A percentile compares a stretch with the other conserved stretches of the same genome.
Evolutionary conservation across 768 basidiomycete species (phyloP).

Genomic region (Punctularia strigosozonata): DNA sequence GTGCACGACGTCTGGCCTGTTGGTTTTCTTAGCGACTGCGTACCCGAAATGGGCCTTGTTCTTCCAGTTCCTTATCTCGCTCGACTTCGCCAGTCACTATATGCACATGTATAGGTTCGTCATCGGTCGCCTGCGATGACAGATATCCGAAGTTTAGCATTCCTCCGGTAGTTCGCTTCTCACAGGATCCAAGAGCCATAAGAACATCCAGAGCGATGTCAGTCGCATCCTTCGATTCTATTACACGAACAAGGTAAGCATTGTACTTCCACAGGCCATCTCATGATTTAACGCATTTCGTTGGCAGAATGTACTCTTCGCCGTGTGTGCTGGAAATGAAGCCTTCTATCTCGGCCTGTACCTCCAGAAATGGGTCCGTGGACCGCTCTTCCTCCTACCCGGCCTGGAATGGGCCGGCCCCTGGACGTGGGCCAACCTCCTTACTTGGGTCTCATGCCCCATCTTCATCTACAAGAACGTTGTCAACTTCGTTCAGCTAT

Average conservation of each 20-base stretch:
- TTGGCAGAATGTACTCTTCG: constrained; percentile 69
- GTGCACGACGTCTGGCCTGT: constrained; percentile 90
- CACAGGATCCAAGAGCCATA: constrained; percentile 90
- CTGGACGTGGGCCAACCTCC: constrained; percentile 69
- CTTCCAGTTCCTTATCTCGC: constrained; percentile 92
- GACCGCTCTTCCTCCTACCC: constrained; percentile 44
- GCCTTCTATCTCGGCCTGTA: constrained; percentile 92
- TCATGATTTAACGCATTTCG: not conserved
- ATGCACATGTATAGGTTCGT: constrained; percentile 99
- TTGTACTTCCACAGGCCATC: not conserved
- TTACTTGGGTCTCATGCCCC: constrained; percentile 52
- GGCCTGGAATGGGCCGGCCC: constrained; percentile 66
- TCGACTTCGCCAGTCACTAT: constrained; percentile 97
- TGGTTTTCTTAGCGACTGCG: constrained; percentile 86
- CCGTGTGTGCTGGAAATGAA: constrained; percentile 93
- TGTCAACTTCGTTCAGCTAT: constrained; percentile 92
- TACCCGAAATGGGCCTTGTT: constrained; percentile 77
- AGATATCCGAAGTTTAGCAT: constrained; percentile 4
- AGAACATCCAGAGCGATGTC: constrained; percentile 84
- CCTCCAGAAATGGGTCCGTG: constrained; percentile 75
- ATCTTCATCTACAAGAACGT: constrained; percentile 78
- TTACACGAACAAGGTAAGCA: constrained; percentile 83
- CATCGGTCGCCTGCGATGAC: not conserved
- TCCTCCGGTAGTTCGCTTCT: constrained; percentile 62
- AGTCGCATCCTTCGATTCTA: constrained; percentile 86